Conservation (phyloP, 768 basidiomycete genomes). For the Pisolithus albus region DNA sequence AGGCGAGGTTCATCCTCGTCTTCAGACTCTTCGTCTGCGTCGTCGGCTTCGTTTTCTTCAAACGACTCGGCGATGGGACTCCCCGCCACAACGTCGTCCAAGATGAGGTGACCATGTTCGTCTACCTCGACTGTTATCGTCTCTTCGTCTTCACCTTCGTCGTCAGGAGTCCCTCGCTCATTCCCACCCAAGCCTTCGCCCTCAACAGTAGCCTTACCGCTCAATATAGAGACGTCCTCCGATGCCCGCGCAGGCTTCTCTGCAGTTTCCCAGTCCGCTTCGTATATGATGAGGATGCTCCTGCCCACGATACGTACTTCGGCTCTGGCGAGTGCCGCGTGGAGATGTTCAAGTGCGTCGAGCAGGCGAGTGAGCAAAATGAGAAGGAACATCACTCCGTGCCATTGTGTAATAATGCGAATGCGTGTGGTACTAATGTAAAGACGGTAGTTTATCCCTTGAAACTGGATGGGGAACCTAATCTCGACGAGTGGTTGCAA, state of each 20-base stretch:
- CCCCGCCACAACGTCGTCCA: constrained; percentile 4
- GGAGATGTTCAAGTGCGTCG: constrained; percentile 54
- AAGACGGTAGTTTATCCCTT: no score
- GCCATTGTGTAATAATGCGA: background rate
- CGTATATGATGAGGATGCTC: constrained; percentile 29
- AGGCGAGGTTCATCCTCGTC: constrained; percentile 47
- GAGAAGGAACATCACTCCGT: background rate
- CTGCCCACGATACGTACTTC: constrained; percentile 79
- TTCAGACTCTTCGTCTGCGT: no score
- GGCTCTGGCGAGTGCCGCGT: constrained; percentile 39
- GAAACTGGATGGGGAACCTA: no score
- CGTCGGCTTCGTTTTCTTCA: constrained; percentile 28
- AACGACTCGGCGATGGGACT: constrained; percentile 28
- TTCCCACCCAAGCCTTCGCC: constrained; percentile 13
- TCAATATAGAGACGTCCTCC: constrained; percentile 15
- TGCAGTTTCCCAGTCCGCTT: no score
- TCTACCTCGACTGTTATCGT: constrained; percentile 32
- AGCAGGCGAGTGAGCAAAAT: background rate
- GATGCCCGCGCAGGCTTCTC: constrained; percentile 20
- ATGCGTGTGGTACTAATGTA: no score
- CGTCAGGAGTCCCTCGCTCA: no score
- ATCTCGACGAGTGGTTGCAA: no score
- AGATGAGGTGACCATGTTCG: constrained; percentile 17
- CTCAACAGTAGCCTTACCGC: constrained; percentile 17
- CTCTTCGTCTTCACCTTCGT: constrained; percentile 28